Percentiles rank a stretch among this genome's conserved stretches.
Evolutionary conservation across 2,329 filamentous ascomycete genomes (phyloP).

Genomic region (Simplicillium sp.): DNA sequence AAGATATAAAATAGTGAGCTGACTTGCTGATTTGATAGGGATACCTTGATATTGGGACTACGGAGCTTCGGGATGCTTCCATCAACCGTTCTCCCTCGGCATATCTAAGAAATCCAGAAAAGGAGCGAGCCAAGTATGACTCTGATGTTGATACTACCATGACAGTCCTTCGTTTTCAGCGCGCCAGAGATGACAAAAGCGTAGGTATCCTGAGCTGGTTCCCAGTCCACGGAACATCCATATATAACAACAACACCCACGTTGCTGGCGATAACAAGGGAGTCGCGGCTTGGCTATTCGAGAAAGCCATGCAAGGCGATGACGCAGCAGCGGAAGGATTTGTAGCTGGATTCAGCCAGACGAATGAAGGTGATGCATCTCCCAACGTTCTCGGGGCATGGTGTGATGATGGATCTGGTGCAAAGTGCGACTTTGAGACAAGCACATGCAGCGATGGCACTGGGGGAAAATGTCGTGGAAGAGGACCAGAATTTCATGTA

Average conservation of each 20-base stretch:
- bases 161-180: constrained; percentile 69
- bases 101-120: constrained; percentile 73
- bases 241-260: constrained; percentile 85
- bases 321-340: constrained; percentile 55
- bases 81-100: constrained; percentile 84
- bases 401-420: constrained; percentile 74
- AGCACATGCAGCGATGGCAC: constrained; percentile 70
- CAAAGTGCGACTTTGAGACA: constrained; percentile 65
- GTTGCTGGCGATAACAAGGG: constrained; percentile 96
- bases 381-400: constrained; percentile 81
- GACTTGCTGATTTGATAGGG: constrained; percentile 32
- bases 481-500: constrained; percentile 58
- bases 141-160: constrained; percentile 45
- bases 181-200: constrained; percentile 63
- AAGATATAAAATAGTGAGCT: not conserved
- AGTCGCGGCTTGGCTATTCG: constrained; percentile 76
- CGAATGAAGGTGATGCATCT: constrained; percentile 82
- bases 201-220: constrained; percentile 85
- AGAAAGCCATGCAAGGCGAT: constrained; percentile 54
- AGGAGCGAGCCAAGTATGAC: constrained; percentile 62
- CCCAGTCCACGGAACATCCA: constrained; percentile 81
- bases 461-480: constrained; percentile 61
- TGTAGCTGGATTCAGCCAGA: constrained; percentile 85
- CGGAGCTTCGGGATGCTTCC: constrained; percentile 64
- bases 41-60: constrained; percentile 59